A percentile compares a stretch with the other conserved stretches of the same genome.
phyloP scores from a whole-genome alignment of 1,284 basidiomycete species.

The Pulveroboletus sp. region DNA sequence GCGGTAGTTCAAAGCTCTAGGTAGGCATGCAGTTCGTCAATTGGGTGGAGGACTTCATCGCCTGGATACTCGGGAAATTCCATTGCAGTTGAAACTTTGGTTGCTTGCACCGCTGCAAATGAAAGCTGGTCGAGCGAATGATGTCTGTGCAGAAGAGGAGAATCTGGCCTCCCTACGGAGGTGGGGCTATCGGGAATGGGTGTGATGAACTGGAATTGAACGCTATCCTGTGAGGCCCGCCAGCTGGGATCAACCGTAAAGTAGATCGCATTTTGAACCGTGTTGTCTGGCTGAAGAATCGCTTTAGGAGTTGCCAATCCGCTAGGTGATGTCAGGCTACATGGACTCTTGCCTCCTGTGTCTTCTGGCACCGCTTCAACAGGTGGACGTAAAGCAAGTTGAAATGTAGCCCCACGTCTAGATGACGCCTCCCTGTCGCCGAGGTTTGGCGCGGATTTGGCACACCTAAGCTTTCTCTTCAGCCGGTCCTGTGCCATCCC shows the following conservation, averaged over 20 bases:
- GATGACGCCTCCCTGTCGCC: slow-evolving; percentile 3
- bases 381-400: not conserved
- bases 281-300: slow-evolving; percentile 2
- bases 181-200: slow-evolving; percentile 24
- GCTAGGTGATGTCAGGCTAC: not conserved
- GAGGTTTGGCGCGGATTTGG: slow-evolving; percentile 33
- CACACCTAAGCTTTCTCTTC: slow-evolving; percentile 24
- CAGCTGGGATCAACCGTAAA: slow-evolving; percentile 32
- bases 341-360: not conserved
- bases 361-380: not conserved
- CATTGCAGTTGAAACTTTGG: not conserved
- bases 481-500: slow-evolving; percentile 20
- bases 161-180: slow-evolving; percentile 23
- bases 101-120: slow-evolving; percentile 1
- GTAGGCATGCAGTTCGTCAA: slow-evolving; percentile 30
- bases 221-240: slow-evolving; percentile 25
- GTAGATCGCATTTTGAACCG: slow-evolving; percentile 29
- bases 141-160: slow-evolving; percentile 26
- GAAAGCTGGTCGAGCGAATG: slow-evolving; percentile 27
- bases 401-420: not conserved
- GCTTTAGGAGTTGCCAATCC: not conserved
- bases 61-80: slow-evolving; percentile 1
- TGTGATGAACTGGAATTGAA: slow-evolving; percentile 27
- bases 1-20: slow-evolving; percentile 20
- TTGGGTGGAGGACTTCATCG: slow-evolving; percentile 8